These are phyloP conservation scores for Paecilomyces sp. DNA, from an alignment of 2,329 filamentous ascomycete species.

Conservation along the genomic window DNA sequence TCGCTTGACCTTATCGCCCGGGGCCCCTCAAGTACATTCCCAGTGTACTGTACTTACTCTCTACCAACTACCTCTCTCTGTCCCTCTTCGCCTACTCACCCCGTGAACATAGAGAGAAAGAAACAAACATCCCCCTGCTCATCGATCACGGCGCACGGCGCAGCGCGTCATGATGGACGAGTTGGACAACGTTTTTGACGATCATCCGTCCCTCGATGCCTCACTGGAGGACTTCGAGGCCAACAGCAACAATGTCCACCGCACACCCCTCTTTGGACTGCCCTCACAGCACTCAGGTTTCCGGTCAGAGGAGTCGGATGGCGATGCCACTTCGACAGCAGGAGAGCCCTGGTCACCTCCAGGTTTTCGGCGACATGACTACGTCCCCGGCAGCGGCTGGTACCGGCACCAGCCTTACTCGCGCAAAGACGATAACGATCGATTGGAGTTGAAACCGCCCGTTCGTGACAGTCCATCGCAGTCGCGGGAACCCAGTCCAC, in stretches of 20 bases:
- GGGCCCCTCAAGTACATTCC: not conserved
- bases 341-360: conserved; percentile 58
- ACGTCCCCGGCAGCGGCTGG: conserved; percentile 51
- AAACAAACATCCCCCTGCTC: not conserved
- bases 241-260: conserved; percentile 33
- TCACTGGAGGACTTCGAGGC: conserved; percentile 58
- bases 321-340: conserved; percentile 22
- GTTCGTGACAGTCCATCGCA: conserved; percentile 39
- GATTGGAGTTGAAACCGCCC: conserved; percentile 35
- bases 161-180: conserved; percentile 36
- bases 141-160: conserved; percentile 6
- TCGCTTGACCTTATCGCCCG: not conserved
- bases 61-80: not conserved
- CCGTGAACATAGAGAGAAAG: not conserved
- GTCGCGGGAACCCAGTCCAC: conserved; percentile 53
- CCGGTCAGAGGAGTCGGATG: conserved; percentile 45
- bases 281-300: conserved; percentile 59
- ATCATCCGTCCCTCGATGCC: conserved; percentile 53
- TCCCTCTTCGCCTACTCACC: not conserved
- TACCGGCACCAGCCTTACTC: conserved; percentile 44
- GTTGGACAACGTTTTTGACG: conserved; percentile 46
- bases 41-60: not conserved
- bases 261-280: conserved; percentile 47
- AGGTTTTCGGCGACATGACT: conserved; percentile 48
- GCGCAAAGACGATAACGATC: conserved; percentile 27